These are phyloP conservation scores for Puccinellia tenuiflora DNA, from an alignment of 176 grass and related monocot species.

Conservation along the genomic window DNA sequence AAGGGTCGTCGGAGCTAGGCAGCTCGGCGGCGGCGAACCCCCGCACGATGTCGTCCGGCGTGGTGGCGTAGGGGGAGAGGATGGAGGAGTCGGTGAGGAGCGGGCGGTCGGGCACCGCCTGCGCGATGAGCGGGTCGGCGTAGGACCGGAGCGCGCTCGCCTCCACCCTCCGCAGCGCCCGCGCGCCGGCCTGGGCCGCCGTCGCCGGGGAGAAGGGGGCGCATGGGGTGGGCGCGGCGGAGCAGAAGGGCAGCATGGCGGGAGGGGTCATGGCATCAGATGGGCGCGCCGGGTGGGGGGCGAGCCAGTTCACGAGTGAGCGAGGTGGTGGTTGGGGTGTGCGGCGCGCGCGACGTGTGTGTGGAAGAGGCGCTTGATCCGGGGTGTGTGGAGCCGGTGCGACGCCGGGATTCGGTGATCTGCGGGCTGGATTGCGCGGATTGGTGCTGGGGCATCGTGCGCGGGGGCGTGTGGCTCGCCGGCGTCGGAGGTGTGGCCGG, in stretches of 20 bases:
- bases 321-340: not conserved
- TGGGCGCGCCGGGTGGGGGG: not conserved
- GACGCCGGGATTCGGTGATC: conserved; percentile 18
- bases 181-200: conserved; percentile 29
- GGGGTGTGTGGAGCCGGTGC: conserved; percentile 43
- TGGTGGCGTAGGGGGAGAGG: conserved; percentile 61
- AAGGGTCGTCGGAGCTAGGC: not conserved
- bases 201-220: conserved; percentile 42
- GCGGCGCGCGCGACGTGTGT: not conserved
- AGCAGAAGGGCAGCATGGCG: conserved; percentile 61
- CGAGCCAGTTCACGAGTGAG: not conserved
- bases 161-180: conserved; percentile 51
- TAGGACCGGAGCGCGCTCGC: conserved; percentile 29
- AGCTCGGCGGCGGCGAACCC: conserved; percentile 43
- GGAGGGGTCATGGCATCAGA: conserved; percentile 20
- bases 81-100: conserved; percentile 66
- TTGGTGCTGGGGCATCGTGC: conserved; percentile 9
- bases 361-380: conserved; percentile 32
- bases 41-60: conserved; percentile 63
- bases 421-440: conserved; percentile 28
- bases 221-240: conserved; percentile 47
- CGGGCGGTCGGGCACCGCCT: conserved; percentile 46
- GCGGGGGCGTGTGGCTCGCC: conserved; percentile 31
- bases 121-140: conserved; percentile 59
- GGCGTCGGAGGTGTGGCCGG: not conserved